A percentile compares a stretch with the other conserved stretches of the same genome.
Evolutionary conservation across 2,329 filamentous ascomycete genomes (phyloP).

Genomic region (Hypoxylon sp.): DNA sequence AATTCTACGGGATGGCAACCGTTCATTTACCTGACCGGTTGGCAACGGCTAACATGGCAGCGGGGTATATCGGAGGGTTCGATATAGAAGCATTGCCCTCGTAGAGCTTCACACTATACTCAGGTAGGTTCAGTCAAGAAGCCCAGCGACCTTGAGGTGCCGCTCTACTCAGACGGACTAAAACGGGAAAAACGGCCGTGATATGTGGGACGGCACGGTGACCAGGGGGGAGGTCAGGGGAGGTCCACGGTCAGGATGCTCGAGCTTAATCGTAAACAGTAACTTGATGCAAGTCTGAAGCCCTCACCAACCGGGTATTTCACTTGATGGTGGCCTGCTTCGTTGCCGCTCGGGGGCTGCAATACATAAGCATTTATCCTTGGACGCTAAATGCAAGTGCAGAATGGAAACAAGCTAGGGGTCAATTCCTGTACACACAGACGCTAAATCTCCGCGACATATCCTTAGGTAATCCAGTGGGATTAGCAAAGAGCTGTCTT

Average conservation of each 20-base stretch:
- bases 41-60: background rate
- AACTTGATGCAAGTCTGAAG: conserved; percentile 19
- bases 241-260: background rate
- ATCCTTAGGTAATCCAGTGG: conserved; percentile 10
- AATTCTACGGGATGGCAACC: background rate
- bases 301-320: conserved; percentile 34
- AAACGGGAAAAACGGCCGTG: conserved; percentile 33
- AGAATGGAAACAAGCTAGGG: background rate
- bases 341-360: conserved; percentile 18
- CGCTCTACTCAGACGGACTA: conserved; percentile 25
- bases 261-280: conserved; percentile 21
- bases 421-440: conserved; percentile 23
- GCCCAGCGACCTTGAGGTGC: conserved; percentile 10
- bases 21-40: background rate
- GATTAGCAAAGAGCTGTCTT: conserved; percentile 3
- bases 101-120: background rate
- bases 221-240: conserved; percentile 10
- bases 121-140: conserved; percentile 5
- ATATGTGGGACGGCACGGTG: conserved; percentile 22
- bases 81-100: background rate
- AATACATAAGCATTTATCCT: conserved; percentile 20
- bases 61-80: conserved; percentile 1
- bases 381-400: conserved; percentile 13
- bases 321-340: conserved; percentile 10
- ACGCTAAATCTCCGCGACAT: conserved; percentile 29